Evolutionary conservation across 2,329 filamentous ascomycete species (phyloP), one percentile per base, ranked within the genome.

Genomic region (Hymenoscyphus albidus): DNA sequence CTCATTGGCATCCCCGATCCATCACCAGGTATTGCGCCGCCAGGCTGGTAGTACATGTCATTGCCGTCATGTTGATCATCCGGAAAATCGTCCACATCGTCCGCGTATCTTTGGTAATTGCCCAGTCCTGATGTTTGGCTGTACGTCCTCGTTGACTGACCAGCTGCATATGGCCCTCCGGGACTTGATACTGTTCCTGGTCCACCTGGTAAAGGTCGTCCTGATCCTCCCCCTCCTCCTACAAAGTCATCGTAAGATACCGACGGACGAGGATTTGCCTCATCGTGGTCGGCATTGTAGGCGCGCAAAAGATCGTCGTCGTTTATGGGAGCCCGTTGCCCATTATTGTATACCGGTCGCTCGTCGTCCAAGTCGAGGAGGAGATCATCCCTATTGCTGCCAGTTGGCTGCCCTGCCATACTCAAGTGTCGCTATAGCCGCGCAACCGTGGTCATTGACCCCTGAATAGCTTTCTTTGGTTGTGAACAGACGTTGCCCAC

Each of bases 221-320:
- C 77, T 22, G 56, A n/a, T 59, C 78, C 65, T 82, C 79, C 67
- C 81, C 80, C 67, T 81, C 80, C 87, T 69, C 94, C 94, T 68
- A 98, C 89, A 76, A 97, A 98, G 73, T 95, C 90, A 82, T 97
- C 94, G 78, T 97, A 97, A 65, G 93, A 96, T 61, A 94, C 88
- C 32, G 93, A 97, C 61, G 93, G 91, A 70, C 94, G 90, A 64
- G 87, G 79, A 67, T 85, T 84, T 58, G 83, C 80, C 71, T 84
- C 80, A 69, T 91, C 85, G 74, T 89, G 87, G 73, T 75, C 69
- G 9, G 68, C 69, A 65, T 90, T 85, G 79, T 92, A 93, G 69
- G 86, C 86, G 75, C 87, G 85, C 74, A 94, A 80, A 58, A 96
- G 82, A 70, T 93, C 88, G 70, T 96, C 90, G 76, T 97, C 93